Percentiles rank a stretch among this genome's conserved stretches.
These are phyloP conservation scores for Periconia digitata DNA, from an alignment of 2,329 filamentous ascomycete genomes.

Conservation along the genomic window DNA sequence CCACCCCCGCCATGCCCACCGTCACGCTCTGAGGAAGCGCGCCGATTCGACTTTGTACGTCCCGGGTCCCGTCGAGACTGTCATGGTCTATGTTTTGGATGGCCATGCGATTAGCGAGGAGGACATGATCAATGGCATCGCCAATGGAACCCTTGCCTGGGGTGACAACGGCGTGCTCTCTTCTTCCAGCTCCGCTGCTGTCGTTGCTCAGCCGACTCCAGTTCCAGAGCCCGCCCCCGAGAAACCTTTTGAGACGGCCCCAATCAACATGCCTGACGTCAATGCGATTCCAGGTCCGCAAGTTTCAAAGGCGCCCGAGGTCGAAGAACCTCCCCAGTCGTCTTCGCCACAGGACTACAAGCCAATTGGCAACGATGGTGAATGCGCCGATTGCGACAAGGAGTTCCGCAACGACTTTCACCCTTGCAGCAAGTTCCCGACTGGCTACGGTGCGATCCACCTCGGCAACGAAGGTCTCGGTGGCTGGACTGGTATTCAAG, in stretches of 20 bases:
- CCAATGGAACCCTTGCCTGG: conserved; percentile 66
- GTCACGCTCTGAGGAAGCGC: conserved; percentile 54
- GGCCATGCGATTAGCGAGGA: conserved; percentile 62
- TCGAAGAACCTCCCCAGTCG: conserved; percentile 16
- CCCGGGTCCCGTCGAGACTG: conserved; percentile 61
- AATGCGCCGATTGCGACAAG: conserved; percentile 57
- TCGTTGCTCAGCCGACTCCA: conserved; percentile 16
- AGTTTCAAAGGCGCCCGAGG: conserved; percentile 6
- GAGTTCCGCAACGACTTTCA: conserved; percentile 77
- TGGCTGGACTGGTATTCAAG: conserved; percentile 82
- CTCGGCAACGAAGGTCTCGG: conserved; percentile 68
- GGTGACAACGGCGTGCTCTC: conserved; percentile 61
- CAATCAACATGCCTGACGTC: background rate
- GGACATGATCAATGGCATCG: conserved; percentile 71
- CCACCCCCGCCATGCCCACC: conserved; percentile 58
- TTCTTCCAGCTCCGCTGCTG: conserved; percentile 18
- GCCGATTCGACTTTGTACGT: conserved; percentile 53
- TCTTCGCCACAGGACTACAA: conserved; percentile 20
- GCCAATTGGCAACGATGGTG: conserved; percentile 20
- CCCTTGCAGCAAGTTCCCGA: conserved; percentile 73
- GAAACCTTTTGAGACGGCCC: too few species aligned
- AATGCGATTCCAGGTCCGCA: conserved; percentile 6
- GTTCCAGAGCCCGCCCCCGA: conserved; percentile 9
- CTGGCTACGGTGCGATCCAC: conserved; percentile 74
- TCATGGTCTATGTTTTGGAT: conserved; percentile 72